phyloP scores from a whole-genome alignment of 768 basidiomycete genomes.

The Paxillus ammoniavirescens region DNA sequence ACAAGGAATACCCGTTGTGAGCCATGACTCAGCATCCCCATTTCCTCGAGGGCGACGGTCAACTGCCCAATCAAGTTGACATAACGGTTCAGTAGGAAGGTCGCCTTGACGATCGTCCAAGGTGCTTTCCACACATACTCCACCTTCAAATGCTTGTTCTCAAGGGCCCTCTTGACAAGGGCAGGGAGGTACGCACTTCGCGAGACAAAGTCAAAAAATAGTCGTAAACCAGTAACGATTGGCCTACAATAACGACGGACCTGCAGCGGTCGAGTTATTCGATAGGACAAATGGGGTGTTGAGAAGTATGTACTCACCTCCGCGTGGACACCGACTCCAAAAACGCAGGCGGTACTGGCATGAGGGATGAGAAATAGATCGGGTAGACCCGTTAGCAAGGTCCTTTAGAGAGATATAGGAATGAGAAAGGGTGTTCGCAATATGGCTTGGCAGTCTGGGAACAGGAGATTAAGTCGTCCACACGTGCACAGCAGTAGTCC shows the following conservation, averaged over 20 bases:
- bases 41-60: constrained; percentile 2
- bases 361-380: too few species aligned
- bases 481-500: too few species aligned
- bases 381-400: too few species aligned
- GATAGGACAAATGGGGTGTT: background rate
- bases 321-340: background rate
- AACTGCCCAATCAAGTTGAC: constrained; percentile 14
- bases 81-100: constrained; percentile 18
- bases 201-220: constrained; percentile 24
- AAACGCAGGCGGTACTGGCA: too few species aligned
- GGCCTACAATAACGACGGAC: constrained; percentile 13
- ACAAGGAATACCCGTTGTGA: constrained; percentile 1
- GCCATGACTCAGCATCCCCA: background rate
- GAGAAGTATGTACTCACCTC: background rate
- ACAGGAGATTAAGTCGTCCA: too few species aligned
- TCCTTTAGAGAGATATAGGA: too few species aligned
- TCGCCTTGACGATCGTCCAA: constrained; percentile 8
- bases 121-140: constrained; percentile 16
- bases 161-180: background rate
- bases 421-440: too few species aligned
- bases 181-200: constrained; percentile 18
- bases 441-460: too few species aligned
- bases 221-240: constrained; percentile 24
- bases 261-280: constrained; percentile 2
- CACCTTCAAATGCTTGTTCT: background rate